Conservation (phyloP, 2,329 filamentous ascomycete species). For the Leptographium flavum region DNA sequence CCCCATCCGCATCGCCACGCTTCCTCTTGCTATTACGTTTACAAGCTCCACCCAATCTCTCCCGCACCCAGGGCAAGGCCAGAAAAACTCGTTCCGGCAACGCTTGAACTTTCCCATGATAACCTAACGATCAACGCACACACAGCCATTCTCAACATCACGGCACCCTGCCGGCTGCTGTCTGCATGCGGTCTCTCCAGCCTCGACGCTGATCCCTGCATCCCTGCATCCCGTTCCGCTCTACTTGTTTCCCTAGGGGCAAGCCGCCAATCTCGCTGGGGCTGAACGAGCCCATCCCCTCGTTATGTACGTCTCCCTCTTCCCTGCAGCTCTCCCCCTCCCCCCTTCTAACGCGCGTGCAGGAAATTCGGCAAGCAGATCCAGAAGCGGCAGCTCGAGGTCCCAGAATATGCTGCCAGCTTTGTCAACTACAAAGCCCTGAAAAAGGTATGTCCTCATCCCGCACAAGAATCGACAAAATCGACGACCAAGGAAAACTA, state of each 20-base stretch:
- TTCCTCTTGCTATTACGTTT: no score
- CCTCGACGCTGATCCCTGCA: background rate
- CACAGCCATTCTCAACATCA: background rate
- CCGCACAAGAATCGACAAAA: background rate
- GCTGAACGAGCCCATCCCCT: background rate
- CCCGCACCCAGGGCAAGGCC: no score
- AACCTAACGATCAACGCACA: no score
- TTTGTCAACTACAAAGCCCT: constrained; percentile 99
- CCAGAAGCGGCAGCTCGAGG: constrained; percentile 96
- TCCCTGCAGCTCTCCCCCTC: background rate
- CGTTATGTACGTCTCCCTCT: background rate
- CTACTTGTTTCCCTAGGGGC: background rate
- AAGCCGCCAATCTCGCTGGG: background rate
- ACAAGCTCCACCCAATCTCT: no score
- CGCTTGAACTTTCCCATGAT: background rate
- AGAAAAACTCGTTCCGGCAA: no score
- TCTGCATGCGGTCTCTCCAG: no score
- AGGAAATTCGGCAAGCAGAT: constrained; percentile 99
- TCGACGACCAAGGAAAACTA: background rate
- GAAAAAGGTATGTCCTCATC: constrained; percentile 55
- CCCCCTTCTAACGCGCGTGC: background rate
- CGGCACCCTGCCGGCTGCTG: background rate
- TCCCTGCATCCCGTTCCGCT: background rate
- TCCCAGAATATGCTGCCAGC: constrained; percentile 96
- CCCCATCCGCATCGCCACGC: no score